phyloP scores from a whole-genome alignment of 164 flowering plant genomes.

The Hamamelis virginiana region DNA sequence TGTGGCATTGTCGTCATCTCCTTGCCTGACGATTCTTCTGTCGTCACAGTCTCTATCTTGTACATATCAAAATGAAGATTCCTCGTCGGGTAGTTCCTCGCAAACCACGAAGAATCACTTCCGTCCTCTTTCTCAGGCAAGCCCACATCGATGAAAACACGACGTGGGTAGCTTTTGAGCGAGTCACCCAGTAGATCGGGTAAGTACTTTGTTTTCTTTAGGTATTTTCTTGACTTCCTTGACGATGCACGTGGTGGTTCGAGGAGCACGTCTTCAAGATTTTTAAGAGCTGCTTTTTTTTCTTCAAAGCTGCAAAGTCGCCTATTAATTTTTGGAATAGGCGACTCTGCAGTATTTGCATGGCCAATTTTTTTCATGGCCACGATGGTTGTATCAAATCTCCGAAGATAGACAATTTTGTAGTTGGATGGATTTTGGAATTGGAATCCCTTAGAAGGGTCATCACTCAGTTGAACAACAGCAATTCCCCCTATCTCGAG shows the following conservation, averaged over 20 bases:
- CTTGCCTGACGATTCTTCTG: conserved; percentile 25
- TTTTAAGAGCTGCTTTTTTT: conserved; percentile 51
- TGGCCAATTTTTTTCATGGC: conserved; percentile 47
- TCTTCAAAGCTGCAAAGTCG: conserved; percentile 36
- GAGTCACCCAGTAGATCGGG: conserved; percentile 33
- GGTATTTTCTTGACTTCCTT: conserved; percentile 30
- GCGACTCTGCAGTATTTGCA: too few species aligned
- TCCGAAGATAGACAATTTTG: conserved; percentile 52
- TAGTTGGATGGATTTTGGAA: conserved; percentile 48
- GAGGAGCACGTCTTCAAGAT: conserved; percentile 69
- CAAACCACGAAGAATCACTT: conserved; percentile 50
- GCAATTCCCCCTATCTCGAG: conserved; percentile 55
- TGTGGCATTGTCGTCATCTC: conserved; percentile 5
- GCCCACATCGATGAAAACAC: conserved; percentile 61
- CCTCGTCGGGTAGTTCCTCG: conserved; percentile 58
- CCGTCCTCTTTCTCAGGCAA: conserved; percentile 22
- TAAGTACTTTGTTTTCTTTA: conserved; percentile 52
- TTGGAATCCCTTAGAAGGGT: conserved; percentile 18
- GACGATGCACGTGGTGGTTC: conserved; percentile 68
- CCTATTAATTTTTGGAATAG: conserved; percentile 18
- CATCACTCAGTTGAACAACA: conserved; percentile 31
- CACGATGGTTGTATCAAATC: conserved; percentile 38
- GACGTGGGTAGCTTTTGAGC: too few species aligned
- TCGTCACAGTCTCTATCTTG: conserved; percentile 41
- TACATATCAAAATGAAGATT: conserved; percentile 54